Evolutionary conservation across 1,284 basidiomycete species (phyloP), one percentile per base, ranked within the genome.

Genomic region (Cronartium quercuum): DNA sequence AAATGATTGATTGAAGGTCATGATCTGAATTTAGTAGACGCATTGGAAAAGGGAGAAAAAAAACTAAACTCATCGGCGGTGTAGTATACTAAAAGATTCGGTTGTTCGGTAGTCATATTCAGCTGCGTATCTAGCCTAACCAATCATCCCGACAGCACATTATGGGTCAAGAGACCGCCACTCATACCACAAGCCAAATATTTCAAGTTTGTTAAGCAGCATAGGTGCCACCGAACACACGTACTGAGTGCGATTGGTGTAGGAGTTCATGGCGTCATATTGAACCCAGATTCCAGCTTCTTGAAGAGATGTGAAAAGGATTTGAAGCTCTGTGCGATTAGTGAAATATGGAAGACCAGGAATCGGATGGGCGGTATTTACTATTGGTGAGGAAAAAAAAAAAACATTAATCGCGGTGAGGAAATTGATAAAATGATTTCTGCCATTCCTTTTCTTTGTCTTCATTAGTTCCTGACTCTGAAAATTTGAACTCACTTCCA

Each of bases 221-320:
- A 29, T 29, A 29, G 29, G 29, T 29, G 29, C 29, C 2, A 21
- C 10, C n/a, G 18, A 1, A 29, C 51, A 21, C 12, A 44, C 71
- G 57, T 66, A 74, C 71, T 57, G 57, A 7, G 51, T 64, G 40
- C 42, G 18, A 47, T 74, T 66, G 55, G 21, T 24, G 34, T 66
- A 74, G 15, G 64, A 24, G 21, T 61, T 35, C 15, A 63, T 62
- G 47, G 66, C 60, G 37, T 74, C 63, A 38, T 74, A 66, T 66
- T 66, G 63, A 41, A 66, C 10, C 71, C 71, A 74, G 35, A 74
- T 40, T 18, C 41, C 55, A 58, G 63, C 64, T 40, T 58, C 10
- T 0, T 55, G 24, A 12, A 74, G 51, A 13, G 44, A 24, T 29
- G n/a, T n/a, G 13, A 66, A 51, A 7, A 66, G 21, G 12, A 7